Evolutionary conservation across 345 rosid species (phyloP).

Genomic region (Turnera subulata): DNA sequence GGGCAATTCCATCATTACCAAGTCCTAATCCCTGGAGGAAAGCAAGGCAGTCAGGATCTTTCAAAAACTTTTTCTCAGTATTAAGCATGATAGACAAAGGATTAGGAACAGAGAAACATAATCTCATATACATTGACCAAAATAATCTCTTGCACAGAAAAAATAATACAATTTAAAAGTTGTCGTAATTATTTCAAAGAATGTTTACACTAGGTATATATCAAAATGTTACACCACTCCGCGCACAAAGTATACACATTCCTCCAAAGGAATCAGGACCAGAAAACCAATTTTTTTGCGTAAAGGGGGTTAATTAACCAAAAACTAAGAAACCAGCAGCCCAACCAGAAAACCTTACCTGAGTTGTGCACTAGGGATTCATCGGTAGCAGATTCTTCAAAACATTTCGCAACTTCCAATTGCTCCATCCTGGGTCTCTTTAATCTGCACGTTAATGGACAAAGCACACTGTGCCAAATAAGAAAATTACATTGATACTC

Average conservation of each 20-base stretch:
- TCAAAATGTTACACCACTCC: conserved; percentile 18
- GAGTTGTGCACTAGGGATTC: conserved; percentile 20
- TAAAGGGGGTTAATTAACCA: conserved; percentile 1
- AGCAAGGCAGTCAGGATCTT: neutral
- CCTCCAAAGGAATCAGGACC: conserved; percentile 72
- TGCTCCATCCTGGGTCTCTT: conserved; percentile 56
- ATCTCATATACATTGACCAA: neutral
- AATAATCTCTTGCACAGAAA: neutral
- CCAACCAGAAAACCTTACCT: conserved; percentile 33
- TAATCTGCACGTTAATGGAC: conserved; percentile 35
- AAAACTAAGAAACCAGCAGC: neutral
- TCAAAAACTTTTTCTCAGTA: neutral
- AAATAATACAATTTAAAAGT: neutral
- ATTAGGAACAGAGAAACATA: neutral
- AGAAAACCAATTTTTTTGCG: no score
- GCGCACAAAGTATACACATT: conserved; percentile 70
- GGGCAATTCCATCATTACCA: neutral
- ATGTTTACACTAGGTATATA: conserved; percentile 34
- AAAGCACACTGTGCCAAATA: no score
- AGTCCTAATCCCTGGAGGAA: conserved; percentile 27
- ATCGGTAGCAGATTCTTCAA: conserved; percentile 31
- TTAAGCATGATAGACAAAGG: neutral
- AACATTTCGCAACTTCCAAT: conserved; percentile 28
- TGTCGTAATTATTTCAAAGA: neutral
- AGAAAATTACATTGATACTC: no score